Percentiles rank a stretch among this genome's conserved stretches.
Evolutionary conservation across 495 filamentous ascomycete genomes (phyloP).

Genomic region (Tirmania nivea): DNA sequence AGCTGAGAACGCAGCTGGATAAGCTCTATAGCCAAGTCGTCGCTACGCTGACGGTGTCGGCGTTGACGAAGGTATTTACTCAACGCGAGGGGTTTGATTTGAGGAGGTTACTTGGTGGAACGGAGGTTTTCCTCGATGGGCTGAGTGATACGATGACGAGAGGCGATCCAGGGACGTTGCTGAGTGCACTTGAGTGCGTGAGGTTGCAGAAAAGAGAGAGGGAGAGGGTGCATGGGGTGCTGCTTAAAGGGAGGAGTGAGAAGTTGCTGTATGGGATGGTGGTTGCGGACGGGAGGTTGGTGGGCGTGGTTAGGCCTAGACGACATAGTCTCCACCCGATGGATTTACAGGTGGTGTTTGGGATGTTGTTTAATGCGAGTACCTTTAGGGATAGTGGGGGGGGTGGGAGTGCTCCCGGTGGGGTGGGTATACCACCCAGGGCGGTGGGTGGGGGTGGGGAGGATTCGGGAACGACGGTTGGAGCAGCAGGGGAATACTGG

Average conservation of each 20-base stretch:
- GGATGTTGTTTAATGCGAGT: conserved; percentile 95
- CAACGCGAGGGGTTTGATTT: conserved; percentile 81
- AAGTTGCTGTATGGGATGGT: conserved; percentile 81
- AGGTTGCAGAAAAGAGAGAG: conserved; percentile 72
- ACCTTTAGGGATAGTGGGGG: conserved; percentile 41
- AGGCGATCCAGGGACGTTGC: conserved; percentile 69
- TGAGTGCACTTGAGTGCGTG: conserved; percentile 80
- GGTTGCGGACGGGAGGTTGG: conserved; percentile 79
- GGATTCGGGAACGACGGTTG: background rate
- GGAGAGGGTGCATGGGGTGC: conserved; percentile 60
- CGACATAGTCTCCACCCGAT: conserved; percentile 91
- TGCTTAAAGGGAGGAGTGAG: conserved; percentile 51
- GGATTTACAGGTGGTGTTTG: conserved; percentile 90
- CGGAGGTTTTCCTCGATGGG: conserved; percentile 74
- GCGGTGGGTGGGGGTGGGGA: conserved; percentile 38
- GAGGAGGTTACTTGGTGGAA: conserved; percentile 77
- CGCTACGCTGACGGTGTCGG: conserved; percentile 79
- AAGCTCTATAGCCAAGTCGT: conserved; percentile 95
- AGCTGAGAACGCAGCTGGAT: conserved; percentile 73
- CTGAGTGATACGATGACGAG: conserved; percentile 85
- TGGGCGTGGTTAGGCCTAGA: conserved; percentile 81
- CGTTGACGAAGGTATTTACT: conserved; percentile 70
- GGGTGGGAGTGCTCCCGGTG: too few species aligned
- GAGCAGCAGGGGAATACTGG: conserved; percentile 86
- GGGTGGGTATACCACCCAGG: too few species aligned